A percentile compares a stretch with the other conserved stretches of the same genome.
phyloP scores from a whole-genome alignment of 768 basidiomycete genomes.

The Candolleomyces aberdarensis region DNA sequence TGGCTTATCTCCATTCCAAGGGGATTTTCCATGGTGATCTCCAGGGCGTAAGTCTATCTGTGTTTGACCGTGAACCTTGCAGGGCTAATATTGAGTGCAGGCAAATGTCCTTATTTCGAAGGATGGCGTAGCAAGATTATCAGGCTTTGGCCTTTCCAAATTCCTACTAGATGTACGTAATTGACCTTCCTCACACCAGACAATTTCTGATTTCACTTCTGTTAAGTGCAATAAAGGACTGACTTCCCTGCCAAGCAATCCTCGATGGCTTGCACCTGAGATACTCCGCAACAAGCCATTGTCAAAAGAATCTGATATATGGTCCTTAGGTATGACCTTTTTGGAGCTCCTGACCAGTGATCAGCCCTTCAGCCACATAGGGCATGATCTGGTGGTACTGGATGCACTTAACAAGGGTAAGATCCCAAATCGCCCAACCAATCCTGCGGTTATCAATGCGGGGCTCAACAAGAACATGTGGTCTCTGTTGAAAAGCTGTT shows the following conservation, averaged over 20 bases:
- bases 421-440: slow-evolving; percentile 34
- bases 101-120: slow-evolving; percentile 42
- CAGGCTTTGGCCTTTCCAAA: slow-evolving; percentile 44
- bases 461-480: slow-evolving; percentile 37
- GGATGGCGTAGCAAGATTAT: slow-evolving; percentile 35
- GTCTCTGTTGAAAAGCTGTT: slow-evolving; percentile 41
- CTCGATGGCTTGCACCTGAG: slow-evolving; percentile 42
- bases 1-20: slow-evolving; percentile 39
- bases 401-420: slow-evolving; percentile 33
- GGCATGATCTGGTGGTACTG: slow-evolving; percentile 31
- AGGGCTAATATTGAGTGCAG: slow-evolving; percentile 19
- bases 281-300: slow-evolving; percentile 25
- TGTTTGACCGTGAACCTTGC: not conserved
- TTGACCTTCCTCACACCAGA: not conserved
- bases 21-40: slow-evolving; percentile 41
- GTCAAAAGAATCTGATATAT: slow-evolving; percentile 41
- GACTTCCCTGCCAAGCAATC: slow-evolving; percentile 24
- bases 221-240: slow-evolving; percentile 26
- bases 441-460: slow-evolving; percentile 14
- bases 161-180: slow-evolving; percentile 33
- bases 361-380: slow-evolving; percentile 32
- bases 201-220: not conserved
- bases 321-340: slow-evolving; percentile 48
- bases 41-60: slow-evolving; percentile 28
- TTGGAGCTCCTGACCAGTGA: slow-evolving; percentile 44